These are phyloP conservation scores for Colletotrichum musae DNA, from an alignment of 2,329 filamentous ascomycete species.

Conservation along the genomic window DNA sequence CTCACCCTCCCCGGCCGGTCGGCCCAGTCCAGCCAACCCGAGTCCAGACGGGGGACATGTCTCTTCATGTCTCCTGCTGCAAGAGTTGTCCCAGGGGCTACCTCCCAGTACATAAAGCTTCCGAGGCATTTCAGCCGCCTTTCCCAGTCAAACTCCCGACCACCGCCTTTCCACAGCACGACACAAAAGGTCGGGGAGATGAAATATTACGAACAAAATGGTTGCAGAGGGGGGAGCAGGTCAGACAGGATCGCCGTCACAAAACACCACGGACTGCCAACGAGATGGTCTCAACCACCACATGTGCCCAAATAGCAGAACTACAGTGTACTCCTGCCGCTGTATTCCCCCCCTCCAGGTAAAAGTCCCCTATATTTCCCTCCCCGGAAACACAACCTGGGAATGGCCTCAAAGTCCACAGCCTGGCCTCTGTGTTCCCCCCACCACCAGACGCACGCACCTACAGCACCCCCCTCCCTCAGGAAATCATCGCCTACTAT, in stretches of 20 bases:
- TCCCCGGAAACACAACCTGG: conserved; percentile 11
- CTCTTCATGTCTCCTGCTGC: neutral
- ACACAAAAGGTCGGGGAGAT: neutral
- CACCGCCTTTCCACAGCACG: neutral
- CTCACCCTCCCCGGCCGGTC: conserved; percentile 20
- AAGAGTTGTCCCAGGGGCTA: neutral
- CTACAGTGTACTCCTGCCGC: no score
- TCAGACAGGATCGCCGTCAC: no score
- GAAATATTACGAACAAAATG: no score
- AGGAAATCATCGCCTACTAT: neutral
- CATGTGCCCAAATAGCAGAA: no score
- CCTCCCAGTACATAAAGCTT: neutral
- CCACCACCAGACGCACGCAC: neutral
- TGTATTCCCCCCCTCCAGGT: no score
- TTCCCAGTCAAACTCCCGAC: conserved; percentile 21
- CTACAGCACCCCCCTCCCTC: neutral
- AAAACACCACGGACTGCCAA: no score
- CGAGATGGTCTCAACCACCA: neutral
- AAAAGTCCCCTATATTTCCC: neutral
- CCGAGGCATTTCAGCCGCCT: conserved; percentile 40
- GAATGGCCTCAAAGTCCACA: conserved; percentile 35
- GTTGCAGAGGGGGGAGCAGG: no score
- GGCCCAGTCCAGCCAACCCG: conserved; percentile 18
- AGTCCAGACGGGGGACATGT: conserved; percentile 21
- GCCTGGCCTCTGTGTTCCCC: neutral